Percentiles rank a stretch among this genome's conserved stretches.
These are phyloP conservation scores for Micractinium conductrix DNA, from an alignment of 139 green algal species.

Conservation along the genomic window DNA sequence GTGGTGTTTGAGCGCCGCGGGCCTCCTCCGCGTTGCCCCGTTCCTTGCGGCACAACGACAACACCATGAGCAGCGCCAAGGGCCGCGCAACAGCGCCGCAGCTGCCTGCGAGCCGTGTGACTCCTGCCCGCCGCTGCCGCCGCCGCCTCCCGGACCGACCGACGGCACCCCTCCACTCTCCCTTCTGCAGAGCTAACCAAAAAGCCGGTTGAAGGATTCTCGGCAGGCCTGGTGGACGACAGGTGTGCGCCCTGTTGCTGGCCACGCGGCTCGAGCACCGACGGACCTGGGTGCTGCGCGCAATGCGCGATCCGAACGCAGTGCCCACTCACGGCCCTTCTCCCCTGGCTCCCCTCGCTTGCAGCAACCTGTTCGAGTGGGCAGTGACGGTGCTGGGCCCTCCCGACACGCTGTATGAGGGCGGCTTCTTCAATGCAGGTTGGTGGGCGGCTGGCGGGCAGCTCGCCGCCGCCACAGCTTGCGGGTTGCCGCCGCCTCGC, in stretches of 20 bases:
- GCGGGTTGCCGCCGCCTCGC: too few relatives aligned
- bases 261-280: too few relatives aligned
- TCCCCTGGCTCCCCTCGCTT: background rate
- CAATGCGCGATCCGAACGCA: too few relatives aligned
- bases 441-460: too few relatives aligned
- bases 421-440: conserved; percentile 98
- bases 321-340: background rate
- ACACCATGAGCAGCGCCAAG: background rate
- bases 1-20: too few relatives aligned
- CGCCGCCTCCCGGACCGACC: background rate
- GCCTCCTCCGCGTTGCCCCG: too few relatives aligned
- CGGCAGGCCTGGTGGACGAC: conserved; percentile 96
- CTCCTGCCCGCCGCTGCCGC: background rate
- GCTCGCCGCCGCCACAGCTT: too few relatives aligned
- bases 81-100: background rate
- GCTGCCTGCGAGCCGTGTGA: background rate
- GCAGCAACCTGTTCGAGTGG: conserved; percentile 97
- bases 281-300: too few relatives aligned
- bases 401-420: conserved; percentile 98
- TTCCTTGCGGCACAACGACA: too few relatives aligned
- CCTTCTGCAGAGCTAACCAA: conserved; percentile 90
- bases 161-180: too few relatives aligned
- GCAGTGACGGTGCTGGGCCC: conserved; percentile 97
- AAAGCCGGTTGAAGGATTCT: conserved; percentile 98
- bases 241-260: conserved; percentile 35